Evolutionary conservation across 2,329 filamentous ascomycete species (phyloP), one percentile per base, ranked within the genome.

Genomic region (Ophiosphaerella korrae): DNA sequence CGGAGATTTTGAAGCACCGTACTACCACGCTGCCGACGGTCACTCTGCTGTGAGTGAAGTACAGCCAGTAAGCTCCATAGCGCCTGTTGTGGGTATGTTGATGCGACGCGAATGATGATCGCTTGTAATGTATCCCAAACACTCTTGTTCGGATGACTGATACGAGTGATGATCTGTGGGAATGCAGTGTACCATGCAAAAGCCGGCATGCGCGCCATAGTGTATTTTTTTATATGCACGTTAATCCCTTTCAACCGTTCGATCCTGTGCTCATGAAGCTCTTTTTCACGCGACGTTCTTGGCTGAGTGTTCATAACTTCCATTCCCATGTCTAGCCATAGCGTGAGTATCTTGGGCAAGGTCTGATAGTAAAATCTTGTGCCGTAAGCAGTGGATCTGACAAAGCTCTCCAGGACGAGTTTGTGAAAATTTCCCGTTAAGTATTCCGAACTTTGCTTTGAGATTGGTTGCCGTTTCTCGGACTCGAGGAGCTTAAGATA

Each of bases 331-430:
- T 97, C 93, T 33, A 99, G 80, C 93, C 95, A 99, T 2, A 99
- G 80, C 0, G 94, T 99, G 35, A 99, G 77, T 39, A 97, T 82
- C 55, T 95, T 89, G 0, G 94, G 95, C 31, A 99, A 79, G 0
- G 92, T 97, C 73, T 97, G 92, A 66, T 96, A 96, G 37, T 97
- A 84, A 73, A 97, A 97, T 74, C 97, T 99, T 40, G 91, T 94
- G 29, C 94, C 94, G 60, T 88, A 93, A 24, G 87, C 86, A 38
- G 97, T 82, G 2, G 92, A 95, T 24, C 93, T 85, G 38, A 96
- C 80, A 66, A 96, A 97, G 68, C 96, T 97, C 66, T 97, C 92
- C 58, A 97, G 90, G 32, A 99, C 90, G 13, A 97, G 82, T 67
- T 92, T 92, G 2, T 91, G 87, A 16, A 88, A 85, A 70, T 97